Conservation (phyloP, 495 filamentous ascomycete species). For the Corynascus novoguineensis region DNA sequence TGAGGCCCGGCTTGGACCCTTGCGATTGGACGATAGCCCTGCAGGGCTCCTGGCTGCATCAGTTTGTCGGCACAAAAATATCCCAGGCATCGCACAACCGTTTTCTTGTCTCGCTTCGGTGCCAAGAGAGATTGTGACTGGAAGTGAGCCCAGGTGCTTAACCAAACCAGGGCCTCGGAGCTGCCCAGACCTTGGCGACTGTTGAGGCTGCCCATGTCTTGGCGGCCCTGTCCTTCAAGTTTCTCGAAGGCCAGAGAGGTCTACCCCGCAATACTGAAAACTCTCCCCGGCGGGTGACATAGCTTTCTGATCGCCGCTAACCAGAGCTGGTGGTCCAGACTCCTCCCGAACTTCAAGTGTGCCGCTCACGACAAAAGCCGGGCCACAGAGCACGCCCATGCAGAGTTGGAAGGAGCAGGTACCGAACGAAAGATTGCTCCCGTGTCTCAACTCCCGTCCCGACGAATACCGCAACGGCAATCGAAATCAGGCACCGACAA, state of each 20-base stretch:
- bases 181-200: slow-evolving; percentile 32
- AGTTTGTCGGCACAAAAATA: not conserved
- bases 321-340: not conserved
- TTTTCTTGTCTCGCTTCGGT: not conserved
- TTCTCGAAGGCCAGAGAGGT: slow-evolving; percentile 17
- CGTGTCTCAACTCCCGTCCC: not conserved
- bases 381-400: no score
- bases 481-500: not conserved
- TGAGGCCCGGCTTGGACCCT: not conserved
- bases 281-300: slow-evolving; percentile 19
- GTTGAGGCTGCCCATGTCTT: slow-evolving; percentile 21
- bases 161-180: not conserved
- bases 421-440: not conserved
- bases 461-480: not conserved
- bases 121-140: not conserved
- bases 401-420: no score
- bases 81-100: not conserved
- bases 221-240: slow-evolving; percentile 15
- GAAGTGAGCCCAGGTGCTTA: not conserved
- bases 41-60: not conserved
- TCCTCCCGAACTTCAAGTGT: slow-evolving; percentile 18
- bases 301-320: slow-evolving; percentile 16
- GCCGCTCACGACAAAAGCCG: no score
- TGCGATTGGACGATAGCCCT: slow-evolving; percentile 9
- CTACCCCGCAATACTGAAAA: slow-evolving; percentile 23